Percentiles rank a stretch among this genome's conserved stretches.
Evolutionary conservation across 345 rosid genomes (phyloP).

Genomic region (Erysimum cheiranthoides): DNA sequence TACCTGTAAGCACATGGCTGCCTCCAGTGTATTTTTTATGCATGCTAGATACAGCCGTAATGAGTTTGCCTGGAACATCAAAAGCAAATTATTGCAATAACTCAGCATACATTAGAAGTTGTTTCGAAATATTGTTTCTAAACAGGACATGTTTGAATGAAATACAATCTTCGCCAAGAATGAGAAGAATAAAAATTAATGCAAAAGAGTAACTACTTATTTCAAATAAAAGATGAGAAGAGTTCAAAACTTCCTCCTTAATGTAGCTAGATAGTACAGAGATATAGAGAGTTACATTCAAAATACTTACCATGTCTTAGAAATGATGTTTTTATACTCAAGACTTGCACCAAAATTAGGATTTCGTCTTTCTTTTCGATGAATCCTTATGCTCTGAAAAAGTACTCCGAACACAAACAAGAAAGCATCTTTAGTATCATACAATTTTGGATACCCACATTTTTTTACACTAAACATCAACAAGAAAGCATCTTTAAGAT

Average conservation of each 20-base stretch:
- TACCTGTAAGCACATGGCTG: conserved; percentile 96
- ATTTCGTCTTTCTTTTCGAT: not conserved
- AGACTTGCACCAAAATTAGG: not conserved
- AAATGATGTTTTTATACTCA: not conserved
- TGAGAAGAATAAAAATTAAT: not conserved
- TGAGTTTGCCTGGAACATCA: conserved; percentile 64
- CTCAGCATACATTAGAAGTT: conserved; percentile 4
- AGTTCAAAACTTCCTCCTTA: not conserved
- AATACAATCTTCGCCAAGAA: not conserved
- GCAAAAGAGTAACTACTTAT: not conserved
- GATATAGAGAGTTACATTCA: not conserved
- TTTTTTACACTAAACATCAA: not conserved
- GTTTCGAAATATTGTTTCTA: not conserved
- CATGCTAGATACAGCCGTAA: conserved; percentile 81
- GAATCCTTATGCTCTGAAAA: conserved; percentile 25
- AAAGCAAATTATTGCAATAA: not conserved
- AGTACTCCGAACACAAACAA: conserved; percentile 5
- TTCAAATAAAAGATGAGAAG: not conserved
- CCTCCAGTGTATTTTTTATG: conserved; percentile 90
- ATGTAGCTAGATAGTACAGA: not conserved
- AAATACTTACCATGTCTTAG: conserved; percentile 40
- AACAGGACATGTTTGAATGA: not conserved
- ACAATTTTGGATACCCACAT: not conserved
- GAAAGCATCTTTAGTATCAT: conserved; percentile 12
- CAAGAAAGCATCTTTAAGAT: not conserved